phyloP scores from a whole-genome alignment of 1,284 basidiomycete genomes.

The Ustilago cynodontis region DNA sequence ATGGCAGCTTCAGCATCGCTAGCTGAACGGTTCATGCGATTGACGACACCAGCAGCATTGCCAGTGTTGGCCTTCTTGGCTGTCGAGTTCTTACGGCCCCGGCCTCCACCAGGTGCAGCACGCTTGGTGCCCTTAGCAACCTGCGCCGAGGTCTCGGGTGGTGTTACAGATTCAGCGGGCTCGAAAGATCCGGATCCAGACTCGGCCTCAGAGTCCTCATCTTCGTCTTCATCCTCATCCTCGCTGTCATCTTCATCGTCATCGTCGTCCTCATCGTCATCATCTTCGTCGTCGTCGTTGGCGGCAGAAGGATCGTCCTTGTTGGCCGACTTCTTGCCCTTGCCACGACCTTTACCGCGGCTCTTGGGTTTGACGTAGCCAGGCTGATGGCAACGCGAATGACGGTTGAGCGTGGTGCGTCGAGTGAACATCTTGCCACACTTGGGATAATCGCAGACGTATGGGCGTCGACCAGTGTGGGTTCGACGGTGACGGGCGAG shows the following conservation, averaged over 20 bases:
- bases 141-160: slow-evolving; percentile 43
- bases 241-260: slow-evolving; percentile 55
- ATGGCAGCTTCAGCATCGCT: slow-evolving; percentile 62
- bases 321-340: slow-evolving; percentile 49
- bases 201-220: slow-evolving; percentile 32
- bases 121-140: slow-evolving; percentile 45
- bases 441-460: slow-evolving; percentile 67
- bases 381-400: slow-evolving; percentile 63
- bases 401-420: slow-evolving; percentile 69
- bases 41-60: slow-evolving; percentile 41
- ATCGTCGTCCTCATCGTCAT: slow-evolving; percentile 55
- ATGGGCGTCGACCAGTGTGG: slow-evolving; percentile 74
- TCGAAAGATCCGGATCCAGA: slow-evolving; percentile 44
- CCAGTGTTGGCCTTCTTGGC: slow-evolving; percentile 50
- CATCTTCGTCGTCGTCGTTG: slow-evolving; percentile 42
- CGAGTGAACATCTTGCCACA: slow-evolving; percentile 69
- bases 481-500: slow-evolving; percentile 79
- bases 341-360: slow-evolving; percentile 51
- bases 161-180: slow-evolving; percentile 34
- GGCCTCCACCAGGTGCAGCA: slow-evolving; percentile 30
- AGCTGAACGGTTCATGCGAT: slow-evolving; percentile 53
- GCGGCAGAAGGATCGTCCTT: slow-evolving; percentile 22
- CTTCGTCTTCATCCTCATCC: slow-evolving; percentile 37
- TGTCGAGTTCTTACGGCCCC: slow-evolving; percentile 43
- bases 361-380: slow-evolving; percentile 61